A percentile compares a stretch with the other conserved stretches of the same genome.
Conservation (phyloP, 202 grass and related monocot species). For the Thinopyrum obtusiflorum region DNA sequence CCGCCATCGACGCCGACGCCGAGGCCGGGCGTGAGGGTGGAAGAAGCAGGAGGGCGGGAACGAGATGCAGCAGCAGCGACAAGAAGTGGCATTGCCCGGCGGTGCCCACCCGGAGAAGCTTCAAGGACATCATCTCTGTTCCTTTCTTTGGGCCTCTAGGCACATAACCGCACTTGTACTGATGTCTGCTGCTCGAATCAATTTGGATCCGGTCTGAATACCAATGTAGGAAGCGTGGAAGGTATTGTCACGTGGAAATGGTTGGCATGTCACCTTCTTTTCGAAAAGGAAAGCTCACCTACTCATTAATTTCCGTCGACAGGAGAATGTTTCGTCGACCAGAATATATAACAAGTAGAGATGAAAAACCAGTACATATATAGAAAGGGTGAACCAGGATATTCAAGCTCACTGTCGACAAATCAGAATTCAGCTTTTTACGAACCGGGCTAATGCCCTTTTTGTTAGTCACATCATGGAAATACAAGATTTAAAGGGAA, state of each 20-base stretch:
- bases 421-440: too few species aligned
- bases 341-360: not conserved
- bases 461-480: too few species aligned
- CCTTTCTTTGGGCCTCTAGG: not conserved
- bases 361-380: too few species aligned
- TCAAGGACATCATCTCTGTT: not conserved
- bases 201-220: too few species aligned
- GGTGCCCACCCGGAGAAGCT: not conserved
- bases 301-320: not conserved
- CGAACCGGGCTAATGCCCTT: too few species aligned
- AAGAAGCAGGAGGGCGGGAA: not conserved
- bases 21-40: too few species aligned
- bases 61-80: not conserved
- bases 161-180: not conserved
- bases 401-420: too few species aligned
- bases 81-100: not conserved
- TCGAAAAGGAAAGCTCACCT: not conserved
- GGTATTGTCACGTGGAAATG: not conserved
- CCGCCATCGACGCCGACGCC: not conserved
- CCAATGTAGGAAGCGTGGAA: too few species aligned
- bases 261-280: not conserved
- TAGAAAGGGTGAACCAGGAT: too few species aligned
- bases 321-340: not conserved
- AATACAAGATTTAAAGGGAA: too few species aligned
- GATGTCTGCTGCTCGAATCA: not conserved